These are phyloP conservation scores for Spirogloea muscicola DNA, from an alignment of 139 green algal species.

Conservation along the genomic window DNA sequence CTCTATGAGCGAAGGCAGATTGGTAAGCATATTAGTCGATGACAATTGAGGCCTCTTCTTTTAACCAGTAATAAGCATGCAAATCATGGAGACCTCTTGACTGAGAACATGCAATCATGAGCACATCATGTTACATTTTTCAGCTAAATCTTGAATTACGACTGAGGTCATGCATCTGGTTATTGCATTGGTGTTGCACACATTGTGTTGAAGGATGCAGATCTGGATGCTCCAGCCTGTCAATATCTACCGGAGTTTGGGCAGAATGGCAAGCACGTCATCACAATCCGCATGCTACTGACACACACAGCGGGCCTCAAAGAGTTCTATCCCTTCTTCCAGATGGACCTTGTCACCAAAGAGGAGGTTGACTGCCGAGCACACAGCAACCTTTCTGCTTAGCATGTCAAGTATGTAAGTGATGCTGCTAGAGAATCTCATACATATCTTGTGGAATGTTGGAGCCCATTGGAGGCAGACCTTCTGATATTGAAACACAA, in stretches of 20 bases:
- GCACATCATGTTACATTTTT: neutral
- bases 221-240: constrained; percentile 39
- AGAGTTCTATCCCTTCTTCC: constrained; percentile 53
- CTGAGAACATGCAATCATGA: constrained; percentile 8
- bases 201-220: no score
- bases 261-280: constrained; percentile 39
- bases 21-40: no score
- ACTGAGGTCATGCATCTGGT: no score
- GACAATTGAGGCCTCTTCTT: no score
- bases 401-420: no score
- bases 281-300: constrained; percentile 53
- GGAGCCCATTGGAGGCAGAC: neutral
- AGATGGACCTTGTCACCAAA: constrained; percentile 36
- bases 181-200: neutral
- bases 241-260: constrained; percentile 47
- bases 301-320: constrained; percentile 50
- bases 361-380: no score
- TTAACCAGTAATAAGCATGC: neutral
- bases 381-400: no score
- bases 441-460: no score
- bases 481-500: neutral
- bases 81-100: neutral
- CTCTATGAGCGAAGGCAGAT: constrained; percentile 46
- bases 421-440: no score
- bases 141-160: neutral